These are phyloP conservation scores for Stramenopiles sp. DNA, from an alignment of 352 stramenopile species.

Conservation along the genomic window DNA sequence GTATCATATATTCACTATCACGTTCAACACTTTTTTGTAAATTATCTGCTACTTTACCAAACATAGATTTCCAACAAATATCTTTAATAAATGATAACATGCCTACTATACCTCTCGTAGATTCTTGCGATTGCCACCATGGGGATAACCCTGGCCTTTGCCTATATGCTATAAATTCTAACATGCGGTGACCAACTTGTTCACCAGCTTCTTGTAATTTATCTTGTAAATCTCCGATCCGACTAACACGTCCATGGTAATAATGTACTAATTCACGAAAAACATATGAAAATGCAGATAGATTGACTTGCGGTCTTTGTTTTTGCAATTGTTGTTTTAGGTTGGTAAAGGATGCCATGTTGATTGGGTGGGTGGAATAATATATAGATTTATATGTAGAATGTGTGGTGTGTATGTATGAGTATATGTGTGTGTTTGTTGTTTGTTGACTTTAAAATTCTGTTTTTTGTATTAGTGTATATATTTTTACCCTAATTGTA, in stretches of 20 bases:
- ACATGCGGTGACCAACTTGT: conserved; percentile 74
- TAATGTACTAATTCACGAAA: conserved; percentile 96
- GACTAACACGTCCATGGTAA: conserved; percentile 78
- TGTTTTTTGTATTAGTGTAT: too few relatives aligned
- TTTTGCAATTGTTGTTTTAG: background rate
- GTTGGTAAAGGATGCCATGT: background rate
- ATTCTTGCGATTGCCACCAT: conserved; percentile 18
- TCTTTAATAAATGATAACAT: conserved; percentile 71
- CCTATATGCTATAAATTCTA: conserved; percentile 49
- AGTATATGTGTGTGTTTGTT: too few relatives aligned
- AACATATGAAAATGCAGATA: conserved; percentile 85
- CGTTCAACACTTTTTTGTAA: conserved; percentile 88
- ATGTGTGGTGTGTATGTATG: too few relatives aligned
- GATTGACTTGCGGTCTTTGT: conserved; percentile 41
- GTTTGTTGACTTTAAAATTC: too few relatives aligned
- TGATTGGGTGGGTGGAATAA: too few relatives aligned
- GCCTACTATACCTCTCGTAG: conserved; percentile 29
- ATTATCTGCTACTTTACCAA: conserved; percentile 82
- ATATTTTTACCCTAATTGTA: too few relatives aligned
- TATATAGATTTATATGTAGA: too few relatives aligned
- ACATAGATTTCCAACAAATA: conserved; percentile 80
- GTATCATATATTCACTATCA: conserved; percentile 96
- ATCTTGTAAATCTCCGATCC: conserved; percentile 82
- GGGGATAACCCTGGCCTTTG: conserved; percentile 4
- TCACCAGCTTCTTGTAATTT: conserved; percentile 80